Base-by-base conservation (phyloP, 352 stramenopile species). In the Paralagenidium karlingii region DNA sequence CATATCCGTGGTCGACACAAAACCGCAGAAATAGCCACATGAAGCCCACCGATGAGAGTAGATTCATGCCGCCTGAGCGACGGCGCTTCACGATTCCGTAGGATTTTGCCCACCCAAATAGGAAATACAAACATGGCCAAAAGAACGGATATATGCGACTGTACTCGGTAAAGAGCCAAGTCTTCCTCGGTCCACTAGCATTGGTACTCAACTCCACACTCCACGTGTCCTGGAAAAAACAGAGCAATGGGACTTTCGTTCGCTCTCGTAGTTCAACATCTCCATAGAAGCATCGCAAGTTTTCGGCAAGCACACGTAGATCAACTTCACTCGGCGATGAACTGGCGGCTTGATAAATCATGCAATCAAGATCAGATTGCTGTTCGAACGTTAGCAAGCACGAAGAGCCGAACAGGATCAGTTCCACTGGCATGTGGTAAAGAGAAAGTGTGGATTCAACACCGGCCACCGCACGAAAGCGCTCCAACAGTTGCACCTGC, bases 91-190 rank as follows among this genome's bases (percentile, higher is more conserved):
- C 73, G 24, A 88, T 21, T 2, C 67, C 71, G 1, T 69, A 57
- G 7, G 64, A 80, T 40, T 83, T 85, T 13, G 67, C 70, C 75
- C 75, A 88, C 8, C 68, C 59, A 30, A 88, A 43, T n/a, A 88
- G 42, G 32, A 86, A 78, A 43, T 65, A 80, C 20, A 82, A 31
- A n/a, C 60, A 63, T 1, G 71, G 68, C 71, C 75, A 88, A 34
- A 83, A 84, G 47, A 86, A 88, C 13, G 54, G 38, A 29, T 88
- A 78, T 24, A 31, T 60, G 12, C 45, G 41, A 59, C 82, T 80
- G 43, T 88, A 88, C 3, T 55, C 63, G 16, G 71, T 67, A 36
- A 88, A 82, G 13, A 78, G 49, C 18, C 60, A 48, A 3, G 71
- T 88, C 43, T 88, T 88, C n/a, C 60, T 50, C 3, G 75, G 75